Evolutionary conservation across 192 early-diverging fungal genomes (phyloP).

Genomic region (Kappamyces sp.): DNA sequence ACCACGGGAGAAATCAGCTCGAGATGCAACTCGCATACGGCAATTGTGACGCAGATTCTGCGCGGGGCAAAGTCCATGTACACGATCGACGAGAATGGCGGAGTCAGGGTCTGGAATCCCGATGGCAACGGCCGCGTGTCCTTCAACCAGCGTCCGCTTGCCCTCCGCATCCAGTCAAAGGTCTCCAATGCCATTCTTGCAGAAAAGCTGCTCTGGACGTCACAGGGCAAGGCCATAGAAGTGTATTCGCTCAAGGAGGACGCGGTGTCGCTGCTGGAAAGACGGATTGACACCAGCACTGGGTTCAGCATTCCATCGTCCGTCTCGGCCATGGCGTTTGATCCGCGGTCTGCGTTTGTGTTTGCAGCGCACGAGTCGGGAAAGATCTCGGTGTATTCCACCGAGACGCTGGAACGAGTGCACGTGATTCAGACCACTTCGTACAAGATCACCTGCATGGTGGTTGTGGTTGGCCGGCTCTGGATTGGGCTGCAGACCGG

Average conservation of each 20-base stretch:
- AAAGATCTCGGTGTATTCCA: conserved; percentile 66
- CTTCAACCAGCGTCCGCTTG: conserved; percentile 25
- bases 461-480: conserved; percentile 49
- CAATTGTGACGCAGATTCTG: conserved; percentile 50
- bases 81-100: conserved; percentile 63
- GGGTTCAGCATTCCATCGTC: conserved; percentile 24
- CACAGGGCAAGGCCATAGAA: conserved; percentile 50
- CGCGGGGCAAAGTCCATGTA: conserved; percentile 46
- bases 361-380: conserved; percentile 64
- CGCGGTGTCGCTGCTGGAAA: conserved; percentile 4
- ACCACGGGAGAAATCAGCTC: conserved; percentile 19
- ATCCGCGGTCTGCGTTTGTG: conserved; percentile 18
- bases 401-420: conserved; percentile 32
- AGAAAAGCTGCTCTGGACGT: conserved; percentile 53
- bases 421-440: conserved; percentile 45
- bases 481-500: conserved; percentile 77
- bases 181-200: conserved; percentile 44
- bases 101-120: conserved; percentile 50
- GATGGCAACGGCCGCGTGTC: conserved; percentile 16
- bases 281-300: no score
- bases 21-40: conserved; percentile 33
- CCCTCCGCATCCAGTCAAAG: conserved; percentile 37
- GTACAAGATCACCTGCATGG: conserved; percentile 61
- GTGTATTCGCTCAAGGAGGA: conserved; percentile 41
- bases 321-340: conserved; percentile 28